Base-by-base conservation (phyloP, 345 rosid genomes). In the Heritiera fomes region DNA sequence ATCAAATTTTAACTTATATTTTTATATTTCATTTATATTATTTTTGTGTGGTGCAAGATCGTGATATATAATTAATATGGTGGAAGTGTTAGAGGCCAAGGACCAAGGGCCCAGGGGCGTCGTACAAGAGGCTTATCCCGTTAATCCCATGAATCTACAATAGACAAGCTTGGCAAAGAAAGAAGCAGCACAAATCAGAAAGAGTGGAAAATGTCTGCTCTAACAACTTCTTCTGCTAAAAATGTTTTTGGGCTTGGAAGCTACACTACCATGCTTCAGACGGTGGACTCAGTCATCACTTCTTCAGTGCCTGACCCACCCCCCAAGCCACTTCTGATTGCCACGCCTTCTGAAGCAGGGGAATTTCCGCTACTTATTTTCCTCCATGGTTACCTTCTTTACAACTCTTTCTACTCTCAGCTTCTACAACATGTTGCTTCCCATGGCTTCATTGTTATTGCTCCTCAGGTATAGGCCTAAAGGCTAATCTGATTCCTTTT, bases 351-450 rank as follows among this genome's bases (percentile, higher is more conserved):
- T 50, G 92, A 87, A 58, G 88, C 77, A 12, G 98, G 99, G 63
- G 92, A 91, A 18, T 93, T 80, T 85, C 96, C 98, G 32, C 60
- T 93, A 41, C 80, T 93, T 53, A 53, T 93, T 45, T 87, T 95
- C 77, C 91, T 95, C 89, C 99, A 93, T 73, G 97, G 97, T 59
- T 93, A 87, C 79, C 89, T 95, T 85, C 93, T 95, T 9, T 82
- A 76, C 83, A 95, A 92, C 83, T 75, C 89, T 11, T 95, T 95
- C 87, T 95, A 95, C 83, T 90, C 99, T 53, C 93, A 91, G 84
- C 99, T 95, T 76, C 77, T 95, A 80, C 89, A 72, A 63, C 99
- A 95, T 76, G 82, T 95, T 80, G 92, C 98, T 78, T 95, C 98
- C 69, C 93, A 93, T 80, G 99, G 99, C 47, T 95, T 93, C 90